Evolutionary conservation across 495 filamentous ascomycete species (phyloP).

Genomic region (Articulospora tetracladia): DNA sequence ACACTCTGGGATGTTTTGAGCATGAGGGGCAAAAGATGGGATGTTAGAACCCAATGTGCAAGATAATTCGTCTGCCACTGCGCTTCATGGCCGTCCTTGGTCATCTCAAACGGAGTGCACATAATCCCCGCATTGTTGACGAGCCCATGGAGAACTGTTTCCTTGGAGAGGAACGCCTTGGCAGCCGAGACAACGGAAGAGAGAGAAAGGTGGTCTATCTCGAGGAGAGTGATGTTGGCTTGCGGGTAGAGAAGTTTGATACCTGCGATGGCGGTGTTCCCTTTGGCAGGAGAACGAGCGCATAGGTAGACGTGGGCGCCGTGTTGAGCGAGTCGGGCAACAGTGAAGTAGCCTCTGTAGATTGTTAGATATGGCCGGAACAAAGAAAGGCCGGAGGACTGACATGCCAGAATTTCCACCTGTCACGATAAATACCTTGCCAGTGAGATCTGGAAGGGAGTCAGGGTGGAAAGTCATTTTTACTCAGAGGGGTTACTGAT

Average conservation of each 20-base stretch:
- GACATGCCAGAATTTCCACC: slow-evolving; percentile 48
- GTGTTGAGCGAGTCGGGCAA: slow-evolving; percentile 59
- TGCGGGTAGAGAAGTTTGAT: slow-evolving; percentile 42
- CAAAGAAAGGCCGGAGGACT: slow-evolving; percentile 18
- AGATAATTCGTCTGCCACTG: slow-evolving; percentile 70
- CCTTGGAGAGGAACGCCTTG: slow-evolving; percentile 33
- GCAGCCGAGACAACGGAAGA: slow-evolving; percentile 28
- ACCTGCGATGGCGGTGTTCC: slow-evolving; percentile 42
- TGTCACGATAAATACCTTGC: slow-evolving; percentile 59
- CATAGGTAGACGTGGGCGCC: slow-evolving; percentile 61
- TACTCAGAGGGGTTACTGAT: neutral
- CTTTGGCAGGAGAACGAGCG: slow-evolving; percentile 52
- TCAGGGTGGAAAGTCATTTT: slow-evolving; percentile 39
- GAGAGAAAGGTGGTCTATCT: slow-evolving; percentile 39
- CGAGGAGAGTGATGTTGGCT: slow-evolving; percentile 34
- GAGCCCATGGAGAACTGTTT: slow-evolving; percentile 50
- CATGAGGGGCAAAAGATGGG: slow-evolving; percentile 52
- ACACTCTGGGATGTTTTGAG: slow-evolving; percentile 45
- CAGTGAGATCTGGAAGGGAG: slow-evolving; percentile 46
- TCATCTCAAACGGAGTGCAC: slow-evolving; percentile 42
- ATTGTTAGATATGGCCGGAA: slow-evolving; percentile 9
- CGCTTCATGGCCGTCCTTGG: slow-evolving; percentile 59
- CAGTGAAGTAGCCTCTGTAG: slow-evolving; percentile 54
- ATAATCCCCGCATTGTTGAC: slow-evolving; percentile 72
- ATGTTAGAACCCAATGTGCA: slow-evolving; percentile 64